A percentile compares a stretch with the other conserved stretches of the same genome.
These are phyloP conservation scores for Rubroboletus satanas DNA, from an alignment of 768 basidiomycete genomes.

Conservation along the genomic window DNA sequence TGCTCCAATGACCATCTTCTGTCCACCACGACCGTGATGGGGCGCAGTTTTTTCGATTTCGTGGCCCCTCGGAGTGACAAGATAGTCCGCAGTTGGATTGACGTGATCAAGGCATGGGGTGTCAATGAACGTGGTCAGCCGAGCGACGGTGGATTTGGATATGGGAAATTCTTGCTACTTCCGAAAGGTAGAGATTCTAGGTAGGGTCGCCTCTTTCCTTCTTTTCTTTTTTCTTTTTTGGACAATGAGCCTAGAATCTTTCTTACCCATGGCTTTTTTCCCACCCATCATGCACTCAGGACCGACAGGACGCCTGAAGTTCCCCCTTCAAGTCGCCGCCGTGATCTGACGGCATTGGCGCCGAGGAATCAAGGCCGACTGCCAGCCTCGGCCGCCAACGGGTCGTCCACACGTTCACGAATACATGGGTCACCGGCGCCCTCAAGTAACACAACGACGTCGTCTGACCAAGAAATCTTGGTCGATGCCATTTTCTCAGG, in stretches of 20 bases:
- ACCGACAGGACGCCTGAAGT: constrained; percentile 26
- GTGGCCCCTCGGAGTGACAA: constrained; percentile 60
- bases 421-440: background rate
- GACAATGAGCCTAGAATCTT: background rate
- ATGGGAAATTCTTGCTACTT: constrained; percentile 62
- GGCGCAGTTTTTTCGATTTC: constrained; percentile 73
- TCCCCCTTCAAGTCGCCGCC: constrained; percentile 30
- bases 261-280: background rate
- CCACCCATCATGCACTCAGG: constrained; percentile 7
- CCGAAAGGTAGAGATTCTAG: constrained; percentile 60
- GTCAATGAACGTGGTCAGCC: constrained; percentile 82
- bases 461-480: constrained; percentile 36
- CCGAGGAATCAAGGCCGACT: constrained; percentile 17
- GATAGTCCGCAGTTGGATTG: constrained; percentile 69
- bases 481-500: constrained; percentile 85
- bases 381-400: background rate
- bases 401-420: constrained; percentile 9
- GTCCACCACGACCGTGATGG: constrained; percentile 53
- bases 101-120: constrained; percentile 76
- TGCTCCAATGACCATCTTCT: constrained; percentile 72
- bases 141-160: constrained; percentile 81
- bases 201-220: constrained; percentile 21
- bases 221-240: background rate
- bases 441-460: background rate
- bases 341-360: constrained; percentile 20